These are phyloP conservation scores for Boletus insuetus DNA, from an alignment of 768 basidiomycete species.

Conservation along the genomic window DNA sequence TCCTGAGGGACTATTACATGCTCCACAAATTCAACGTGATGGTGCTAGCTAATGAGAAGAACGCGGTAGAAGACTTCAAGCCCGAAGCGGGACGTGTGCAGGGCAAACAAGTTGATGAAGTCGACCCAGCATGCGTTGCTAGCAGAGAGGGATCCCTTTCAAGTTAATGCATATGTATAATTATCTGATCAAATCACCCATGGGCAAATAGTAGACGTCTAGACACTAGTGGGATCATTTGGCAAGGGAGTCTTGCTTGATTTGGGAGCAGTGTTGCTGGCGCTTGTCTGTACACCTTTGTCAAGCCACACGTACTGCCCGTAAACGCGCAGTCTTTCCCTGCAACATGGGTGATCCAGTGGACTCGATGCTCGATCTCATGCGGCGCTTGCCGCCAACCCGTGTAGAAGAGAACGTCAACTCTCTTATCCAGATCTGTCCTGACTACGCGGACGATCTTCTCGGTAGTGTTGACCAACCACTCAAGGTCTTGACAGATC, in stretches of 20 bases:
- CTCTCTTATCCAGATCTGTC: constrained; percentile 76
- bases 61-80: constrained; percentile 35
- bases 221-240: no score
- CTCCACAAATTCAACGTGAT: constrained; percentile 78
- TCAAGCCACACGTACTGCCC: background rate
- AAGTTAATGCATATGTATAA: background rate
- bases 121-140: background rate
- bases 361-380: constrained; percentile 92
- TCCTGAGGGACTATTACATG: constrained; percentile 70
- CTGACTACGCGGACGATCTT: constrained; percentile 94
- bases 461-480: constrained; percentile 95
- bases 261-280: background rate
- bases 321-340: background rate
- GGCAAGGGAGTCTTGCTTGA: background rate
- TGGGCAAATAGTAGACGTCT: background rate
- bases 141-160: no score
- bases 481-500: constrained; percentile 76
- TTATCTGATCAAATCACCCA: background rate
- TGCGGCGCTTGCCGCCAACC: constrained; percentile 93
- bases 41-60: constrained; percentile 59
- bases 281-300: background rate
- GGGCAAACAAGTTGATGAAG: constrained; percentile 11
- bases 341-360: constrained; percentile 68
- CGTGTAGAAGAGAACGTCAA: constrained; percentile 85
- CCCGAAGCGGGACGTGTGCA: constrained; percentile 34